phyloP scores from a whole-genome alignment of 164 flowering plant species.

The grape (Vitis vinifera) region DNA sequence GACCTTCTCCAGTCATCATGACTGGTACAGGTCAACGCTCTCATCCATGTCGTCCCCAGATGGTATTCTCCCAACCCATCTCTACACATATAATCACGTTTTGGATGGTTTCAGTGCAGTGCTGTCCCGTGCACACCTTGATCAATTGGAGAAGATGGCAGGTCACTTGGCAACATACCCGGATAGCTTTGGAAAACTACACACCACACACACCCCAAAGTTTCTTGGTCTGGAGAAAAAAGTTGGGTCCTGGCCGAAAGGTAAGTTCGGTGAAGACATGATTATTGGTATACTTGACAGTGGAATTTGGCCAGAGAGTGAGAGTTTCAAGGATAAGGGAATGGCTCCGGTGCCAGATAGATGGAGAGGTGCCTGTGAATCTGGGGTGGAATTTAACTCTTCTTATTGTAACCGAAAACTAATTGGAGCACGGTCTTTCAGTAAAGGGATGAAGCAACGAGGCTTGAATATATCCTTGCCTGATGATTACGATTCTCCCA shows the following conservation, averaged over 20 bases:
- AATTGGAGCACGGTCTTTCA: slow-evolving; percentile 39
- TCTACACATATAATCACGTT: slow-evolving; percentile 35
- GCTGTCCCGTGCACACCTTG: slow-evolving; percentile 21
- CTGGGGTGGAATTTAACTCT: slow-evolving; percentile 28
- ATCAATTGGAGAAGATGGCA: slow-evolving; percentile 17
- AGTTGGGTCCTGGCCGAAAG: slow-evolving; percentile 29
- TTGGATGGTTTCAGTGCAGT: slow-evolving; percentile 32
- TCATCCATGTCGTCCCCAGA: slow-evolving; percentile 19
- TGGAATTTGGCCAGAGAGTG: slow-evolving; percentile 47
- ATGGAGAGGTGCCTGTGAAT: slow-evolving; percentile 45
- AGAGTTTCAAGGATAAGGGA: slow-evolving; percentile 33
- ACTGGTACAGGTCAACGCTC: slow-evolving; percentile 29
- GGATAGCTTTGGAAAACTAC: slow-evolving; percentile 20
- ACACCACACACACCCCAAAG: slow-evolving; percentile 24
- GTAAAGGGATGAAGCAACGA: slow-evolving; percentile 28
- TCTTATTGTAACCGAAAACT: slow-evolving; percentile 44
- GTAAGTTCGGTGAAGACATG: slow-evolving; percentile 30
- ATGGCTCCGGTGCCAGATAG: slow-evolving; percentile 38
- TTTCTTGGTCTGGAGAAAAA: slow-evolving; percentile 30
- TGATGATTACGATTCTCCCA: too few species aligned
- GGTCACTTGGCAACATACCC: slow-evolving; percentile 30
- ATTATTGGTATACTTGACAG: slow-evolving; percentile 42
- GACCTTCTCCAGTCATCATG: slow-evolving; percentile 19
- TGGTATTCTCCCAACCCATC: slow-evolving; percentile 18
- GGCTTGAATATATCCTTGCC: slow-evolving; percentile 14